Conservation (phyloP, 1,284 basidiomycete species). For the Cystobasidium sp. region DNA sequence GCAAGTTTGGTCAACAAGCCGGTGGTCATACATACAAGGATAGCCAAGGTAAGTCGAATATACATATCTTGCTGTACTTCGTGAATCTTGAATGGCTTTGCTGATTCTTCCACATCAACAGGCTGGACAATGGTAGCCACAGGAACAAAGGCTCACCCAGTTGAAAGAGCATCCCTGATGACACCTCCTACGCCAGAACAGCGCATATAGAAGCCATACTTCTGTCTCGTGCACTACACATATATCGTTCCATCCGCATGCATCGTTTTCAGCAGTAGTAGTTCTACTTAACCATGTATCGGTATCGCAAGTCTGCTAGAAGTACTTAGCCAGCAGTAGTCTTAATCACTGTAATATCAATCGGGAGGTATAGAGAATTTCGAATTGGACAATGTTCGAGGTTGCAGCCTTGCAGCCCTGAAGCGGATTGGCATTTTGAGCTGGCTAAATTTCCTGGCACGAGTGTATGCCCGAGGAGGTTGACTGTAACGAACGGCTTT, state of each 20-base stretch:
- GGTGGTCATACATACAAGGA: conserved; percentile 41
- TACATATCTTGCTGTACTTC: not conserved
- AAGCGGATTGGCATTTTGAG: no score
- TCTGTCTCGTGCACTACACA: not conserved
- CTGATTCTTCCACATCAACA: not conserved
- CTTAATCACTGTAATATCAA: no score
- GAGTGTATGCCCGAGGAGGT: no score
- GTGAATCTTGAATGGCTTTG: not conserved
- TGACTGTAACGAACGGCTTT: no score
- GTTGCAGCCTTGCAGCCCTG: no score
- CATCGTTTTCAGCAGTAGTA: no score
- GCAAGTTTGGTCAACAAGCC: conserved; percentile 37
- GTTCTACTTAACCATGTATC: no score
- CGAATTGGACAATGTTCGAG: no score
- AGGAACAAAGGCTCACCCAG: conserved; percentile 11
- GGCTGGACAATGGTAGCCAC: conserved; percentile 39
- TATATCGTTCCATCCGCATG: not conserved
- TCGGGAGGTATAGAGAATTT: no score
- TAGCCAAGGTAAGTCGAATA: conserved; percentile 25
- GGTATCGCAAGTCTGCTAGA: no score
- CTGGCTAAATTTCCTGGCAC: no score
- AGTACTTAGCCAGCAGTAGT: no score
- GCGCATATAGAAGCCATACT: not conserved
- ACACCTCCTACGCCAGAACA: conserved; percentile 1
- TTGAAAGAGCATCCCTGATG: conserved; percentile 21